Evolutionary conservation across 306 rosid species (phyloP), one percentile per base, ranked within the genome.

Genomic region (Inga leiocalycina): DNA sequence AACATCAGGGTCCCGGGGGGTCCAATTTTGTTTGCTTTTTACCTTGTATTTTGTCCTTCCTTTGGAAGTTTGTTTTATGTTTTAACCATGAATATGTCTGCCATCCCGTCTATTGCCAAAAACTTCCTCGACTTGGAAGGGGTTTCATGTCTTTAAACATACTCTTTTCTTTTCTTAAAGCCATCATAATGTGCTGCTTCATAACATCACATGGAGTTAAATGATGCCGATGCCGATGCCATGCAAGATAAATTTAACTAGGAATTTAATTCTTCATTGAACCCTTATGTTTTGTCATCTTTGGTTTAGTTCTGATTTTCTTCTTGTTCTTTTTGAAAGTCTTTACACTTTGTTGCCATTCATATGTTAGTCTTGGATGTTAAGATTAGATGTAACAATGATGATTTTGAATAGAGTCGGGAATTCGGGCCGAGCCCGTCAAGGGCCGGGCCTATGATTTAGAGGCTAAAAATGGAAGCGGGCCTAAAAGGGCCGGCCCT

Each of bases 41-140:
- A 39, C 44, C 57, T 70, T n/a, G 27, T 22, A 4, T 51, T 79
- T 71, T n/a, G 77, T 80, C 77, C 77, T 45, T 17, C 48, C 37
- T 80, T 80, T 56, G 45, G 34, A 27, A 15, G 59, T 56, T 71
- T 57, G 65, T 56, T 24, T 80, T 14, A 61, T 65, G 13, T 84
- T 61, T 30, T 35, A 39, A 35, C 43, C 70, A 39, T 64, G 49
- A 12, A 19, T 30, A 57, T 71, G 61, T 48, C 65, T 35, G 13
- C 45, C n/a, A 16, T 9, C 78, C 19, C 56, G 56, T 52, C 27
- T 4, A 2, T 34, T 15, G 43, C 43, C 43, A 2, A 32, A 34
- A 65, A 65, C 43, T 9, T 16, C 30, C 41, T 43, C 10, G 44
- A 67, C 8, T 62, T 35, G 22, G 10, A 46, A 75, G 27, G 32